Evolutionary conservation across 78 protist genomes (phyloP).

Genomic region (Salpingoeca rosetta): DNA sequence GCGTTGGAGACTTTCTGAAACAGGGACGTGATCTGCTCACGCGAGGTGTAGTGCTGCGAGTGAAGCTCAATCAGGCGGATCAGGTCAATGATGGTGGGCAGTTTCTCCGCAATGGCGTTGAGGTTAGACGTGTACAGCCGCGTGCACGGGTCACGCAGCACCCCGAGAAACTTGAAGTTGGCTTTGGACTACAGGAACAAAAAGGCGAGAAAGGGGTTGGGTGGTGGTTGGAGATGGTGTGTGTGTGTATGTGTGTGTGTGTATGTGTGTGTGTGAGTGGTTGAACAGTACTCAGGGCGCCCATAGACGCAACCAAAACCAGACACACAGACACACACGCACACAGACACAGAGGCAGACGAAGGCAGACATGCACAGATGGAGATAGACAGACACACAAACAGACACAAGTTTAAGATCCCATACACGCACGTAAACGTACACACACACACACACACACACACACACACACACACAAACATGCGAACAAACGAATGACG

Average conservation of each 20-base stretch:
- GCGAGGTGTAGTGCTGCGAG: slow-evolving; percentile 45
- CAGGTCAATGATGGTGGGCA: slow-evolving; percentile 41
- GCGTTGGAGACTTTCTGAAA: slow-evolving; percentile 58
- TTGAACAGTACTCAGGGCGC: too few relatives aligned
- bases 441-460: too few relatives aligned
- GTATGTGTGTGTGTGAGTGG: too few relatives aligned
- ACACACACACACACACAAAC: too few relatives aligned
- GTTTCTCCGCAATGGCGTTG: slow-evolving; percentile 34
- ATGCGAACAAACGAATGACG: background rate
- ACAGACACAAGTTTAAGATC: too few relatives aligned
- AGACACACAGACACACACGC: too few relatives aligned
- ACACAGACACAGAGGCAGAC: too few relatives aligned
- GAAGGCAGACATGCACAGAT: too few relatives aligned
- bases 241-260: too few relatives aligned
- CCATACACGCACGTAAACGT: too few relatives aligned
- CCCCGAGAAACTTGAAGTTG: slow-evolving; percentile 48
- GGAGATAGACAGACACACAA: too few relatives aligned
- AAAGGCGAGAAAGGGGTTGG: background rate
- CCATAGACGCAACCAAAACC: too few relatives aligned
- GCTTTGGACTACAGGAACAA: slow-evolving; percentile 42
- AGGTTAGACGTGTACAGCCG: slow-evolving; percentile 35
- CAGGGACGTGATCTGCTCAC: slow-evolving; percentile 42
- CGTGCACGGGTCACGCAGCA: slow-evolving; percentile 54
- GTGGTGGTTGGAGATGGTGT: background rate
- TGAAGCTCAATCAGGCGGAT: slow-evolving; percentile 54